Evolutionary conservation across 306 rosid species (phyloP).

Genomic region (Quercus mongolica): DNA sequence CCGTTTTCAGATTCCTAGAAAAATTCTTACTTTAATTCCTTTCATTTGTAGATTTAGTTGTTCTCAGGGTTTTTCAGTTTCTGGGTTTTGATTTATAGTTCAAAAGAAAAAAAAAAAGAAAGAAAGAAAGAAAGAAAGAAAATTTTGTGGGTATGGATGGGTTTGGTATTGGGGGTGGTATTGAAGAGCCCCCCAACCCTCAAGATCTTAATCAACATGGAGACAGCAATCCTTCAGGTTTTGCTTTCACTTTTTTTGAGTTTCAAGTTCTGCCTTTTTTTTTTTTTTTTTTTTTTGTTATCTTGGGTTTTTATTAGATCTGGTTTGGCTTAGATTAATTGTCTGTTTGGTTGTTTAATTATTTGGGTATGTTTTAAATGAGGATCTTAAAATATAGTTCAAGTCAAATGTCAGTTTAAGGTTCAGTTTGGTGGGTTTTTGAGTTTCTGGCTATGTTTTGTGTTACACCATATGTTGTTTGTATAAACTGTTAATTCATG

Average conservation of each 20-base stretch:
- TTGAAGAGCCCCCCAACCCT: slow-evolving; percentile 53
- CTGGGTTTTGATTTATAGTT: slow-evolving; percentile 20
- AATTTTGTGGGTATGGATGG: slow-evolving; percentile 58
- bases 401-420: background rate
- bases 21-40: slow-evolving; percentile 7
- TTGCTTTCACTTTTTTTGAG: slow-evolving; percentile 21
- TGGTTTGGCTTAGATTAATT: slow-evolving; percentile 14
- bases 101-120: background rate
- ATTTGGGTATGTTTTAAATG: background rate
- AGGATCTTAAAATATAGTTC: background rate
- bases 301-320: slow-evolving; percentile 25
- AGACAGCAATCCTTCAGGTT: slow-evolving; percentile 61
- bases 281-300: slow-evolving; percentile 2
- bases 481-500: background rate
- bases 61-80: slow-evolving; percentile 19
- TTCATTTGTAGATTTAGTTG: slow-evolving; percentile 3
- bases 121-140: no score
- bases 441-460: background rate
- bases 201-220: slow-evolving; percentile 58
- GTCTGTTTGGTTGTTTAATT: background rate
- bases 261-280: background rate
- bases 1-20: background rate
- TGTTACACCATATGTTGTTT: background rate
- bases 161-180: slow-evolving; percentile 58
- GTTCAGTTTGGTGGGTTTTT: background rate